phyloP scores from a whole-genome alignment of 169 alveolate genomes.

The Plasmodium coatneyi region DNA sequence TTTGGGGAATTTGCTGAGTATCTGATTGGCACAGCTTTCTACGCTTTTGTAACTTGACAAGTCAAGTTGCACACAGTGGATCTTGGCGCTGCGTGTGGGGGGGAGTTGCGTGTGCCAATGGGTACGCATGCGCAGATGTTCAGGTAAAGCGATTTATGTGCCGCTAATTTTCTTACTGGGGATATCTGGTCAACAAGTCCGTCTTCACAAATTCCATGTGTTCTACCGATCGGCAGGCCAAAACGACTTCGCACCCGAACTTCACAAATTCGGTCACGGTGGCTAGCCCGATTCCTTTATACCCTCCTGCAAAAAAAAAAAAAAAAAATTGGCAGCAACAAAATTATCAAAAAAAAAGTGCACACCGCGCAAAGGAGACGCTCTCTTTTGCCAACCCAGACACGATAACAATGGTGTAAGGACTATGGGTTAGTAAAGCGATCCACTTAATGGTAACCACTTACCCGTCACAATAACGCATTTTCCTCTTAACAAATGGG shows the following conservation, averaged over 20 bases:
- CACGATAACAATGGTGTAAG: background rate
- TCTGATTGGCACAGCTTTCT: slow-evolving; percentile 47
- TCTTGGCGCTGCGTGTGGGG: slow-evolving; percentile 30
- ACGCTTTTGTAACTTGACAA: slow-evolving; percentile 46
- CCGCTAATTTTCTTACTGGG: slow-evolving; percentile 15
- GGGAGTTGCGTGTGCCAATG: too few relatives aligned
- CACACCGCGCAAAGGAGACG: background rate
- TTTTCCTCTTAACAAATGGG: slow-evolving; percentile 26
- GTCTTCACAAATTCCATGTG: slow-evolving; percentile 43
- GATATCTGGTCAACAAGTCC: slow-evolving; percentile 12
- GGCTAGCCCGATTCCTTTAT: slow-evolving; percentile 62
- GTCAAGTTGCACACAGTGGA: slow-evolving; percentile 41
- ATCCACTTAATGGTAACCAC: background rate
- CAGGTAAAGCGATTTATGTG: background rate
- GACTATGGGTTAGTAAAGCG: background rate
- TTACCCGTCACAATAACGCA: slow-evolving; percentile 61
- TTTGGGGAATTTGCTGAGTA: slow-evolving; percentile 41
- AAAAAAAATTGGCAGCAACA: background rate
- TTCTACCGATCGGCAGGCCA: slow-evolving; percentile 37
- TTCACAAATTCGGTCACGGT: slow-evolving; percentile 56
- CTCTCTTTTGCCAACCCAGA: background rate
- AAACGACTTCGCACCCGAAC: slow-evolving; percentile 45
- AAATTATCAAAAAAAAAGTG: background rate
- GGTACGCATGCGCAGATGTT: background rate
- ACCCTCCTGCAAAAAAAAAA: slow-evolving; percentile 37